These are phyloP conservation scores for Euphrasia confusa DNA, from an alignment of 257 asterid genomes.

Conservation along the genomic window DNA sequence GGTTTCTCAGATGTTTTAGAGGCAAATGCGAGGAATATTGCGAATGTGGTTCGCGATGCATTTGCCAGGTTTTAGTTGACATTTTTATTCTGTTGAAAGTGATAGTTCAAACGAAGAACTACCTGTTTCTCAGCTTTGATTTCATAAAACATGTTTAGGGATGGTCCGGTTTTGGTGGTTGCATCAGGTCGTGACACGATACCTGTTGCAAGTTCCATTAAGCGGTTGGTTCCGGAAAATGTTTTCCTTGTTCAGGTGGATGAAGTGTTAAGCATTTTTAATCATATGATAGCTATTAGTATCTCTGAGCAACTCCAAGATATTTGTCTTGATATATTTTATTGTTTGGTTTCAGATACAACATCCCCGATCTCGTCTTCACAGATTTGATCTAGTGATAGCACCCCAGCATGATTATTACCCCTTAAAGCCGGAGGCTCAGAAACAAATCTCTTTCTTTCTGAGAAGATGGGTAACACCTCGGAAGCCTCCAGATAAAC, in stretches of 20 bases:
- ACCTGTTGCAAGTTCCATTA: constrained; percentile 55
- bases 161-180: constrained; percentile 75
- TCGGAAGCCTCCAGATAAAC: constrained; percentile 60
- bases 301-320: constrained; percentile 6
- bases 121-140: constrained; percentile 24
- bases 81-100: constrained; percentile 8
- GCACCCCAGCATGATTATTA: constrained; percentile 86
- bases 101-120: constrained; percentile 4
- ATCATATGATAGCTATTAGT: neutral
- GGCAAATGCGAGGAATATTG: constrained; percentile 58
- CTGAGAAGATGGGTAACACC: constrained; percentile 73
- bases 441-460: constrained; percentile 61
- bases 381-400: constrained; percentile 79
- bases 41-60: constrained; percentile 46
- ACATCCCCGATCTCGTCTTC: constrained; percentile 76
- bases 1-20: constrained; percentile 42
- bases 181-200: constrained; percentile 90
- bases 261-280: constrained; percentile 17
- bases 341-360: constrained; percentile 56
- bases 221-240: constrained; percentile 59
- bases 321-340: constrained; percentile 6
- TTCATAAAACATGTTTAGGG: constrained; percentile 45
- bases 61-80: constrained; percentile 40
- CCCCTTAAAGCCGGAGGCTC: constrained; percentile 64
- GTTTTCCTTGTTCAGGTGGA: constrained; percentile 82